phyloP scores from a whole-genome alignment of 352 stramenopile species.

The Globisporangium cederbergense region DNA sequence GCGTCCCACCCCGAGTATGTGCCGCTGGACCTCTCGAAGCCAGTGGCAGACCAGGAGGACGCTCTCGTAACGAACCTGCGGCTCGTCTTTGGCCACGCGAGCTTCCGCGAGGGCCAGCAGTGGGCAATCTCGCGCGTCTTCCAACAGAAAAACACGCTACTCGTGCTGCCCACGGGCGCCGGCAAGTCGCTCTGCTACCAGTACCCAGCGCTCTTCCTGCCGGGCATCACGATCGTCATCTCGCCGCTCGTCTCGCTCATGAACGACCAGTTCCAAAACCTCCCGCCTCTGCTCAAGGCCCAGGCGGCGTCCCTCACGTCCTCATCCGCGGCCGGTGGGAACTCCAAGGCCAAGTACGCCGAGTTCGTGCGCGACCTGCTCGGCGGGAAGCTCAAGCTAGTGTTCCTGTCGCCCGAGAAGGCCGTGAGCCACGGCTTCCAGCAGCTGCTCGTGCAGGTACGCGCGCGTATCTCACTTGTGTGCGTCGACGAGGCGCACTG shows the following conservation, averaged over 20 bases:
- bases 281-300: slow-evolving; percentile 61
- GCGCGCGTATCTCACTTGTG: slow-evolving; percentile 68
- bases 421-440: slow-evolving; percentile 82
- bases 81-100: slow-evolving; percentile 80
- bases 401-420: slow-evolving; percentile 92
- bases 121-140: slow-evolving; percentile 85
- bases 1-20: slow-evolving; percentile 30
- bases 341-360: slow-evolving; percentile 61
- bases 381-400: slow-evolving; percentile 59
- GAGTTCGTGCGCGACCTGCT: slow-evolving; percentile 66
- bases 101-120: slow-evolving; percentile 75
- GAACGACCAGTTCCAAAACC: slow-evolving; percentile 88
- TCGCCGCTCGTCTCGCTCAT: slow-evolving; percentile 93
- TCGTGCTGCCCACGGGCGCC: slow-evolving; percentile 96
- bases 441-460: slow-evolving; percentile 43
- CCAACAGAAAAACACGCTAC: slow-evolving; percentile 60
- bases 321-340: slow-evolving; percentile 16
- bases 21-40: slow-evolving; percentile 44
- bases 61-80: slow-evolving; percentile 67
- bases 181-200: slow-evolving; percentile 99
- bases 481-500: slow-evolving; percentile 95
- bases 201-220: slow-evolving; percentile 81
- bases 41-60: slow-evolving; percentile 40
- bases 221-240: slow-evolving; percentile 90
- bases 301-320: slow-evolving; percentile 58